Percentiles rank a stretch among this genome's conserved stretches.
These are phyloP conservation scores for Cystobasidiaceae sp. DNA, from an alignment of 1,284 basidiomycete species.

Conservation along the genomic window DNA sequence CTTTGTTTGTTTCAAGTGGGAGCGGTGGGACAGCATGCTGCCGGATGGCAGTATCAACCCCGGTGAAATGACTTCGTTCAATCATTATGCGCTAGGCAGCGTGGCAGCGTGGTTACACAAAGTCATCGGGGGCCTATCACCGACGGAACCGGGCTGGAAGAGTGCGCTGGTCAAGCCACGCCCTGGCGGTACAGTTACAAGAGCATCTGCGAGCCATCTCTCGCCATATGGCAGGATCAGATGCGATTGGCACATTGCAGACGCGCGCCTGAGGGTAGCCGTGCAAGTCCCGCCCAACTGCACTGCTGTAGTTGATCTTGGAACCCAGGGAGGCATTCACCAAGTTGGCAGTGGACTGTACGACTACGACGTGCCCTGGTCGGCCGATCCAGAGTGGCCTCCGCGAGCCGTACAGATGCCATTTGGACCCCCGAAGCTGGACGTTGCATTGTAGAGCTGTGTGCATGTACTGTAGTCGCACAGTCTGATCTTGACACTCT, in stretches of 20 bases:
- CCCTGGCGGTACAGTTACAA: conserved; percentile 45
- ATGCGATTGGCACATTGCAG: conserved; percentile 19
- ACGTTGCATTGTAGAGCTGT: not conserved
- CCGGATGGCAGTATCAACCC: conserved; percentile 44
- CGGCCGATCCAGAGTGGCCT: not conserved
- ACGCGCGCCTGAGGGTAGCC: not conserved
- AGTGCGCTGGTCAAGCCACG: conserved; percentile 39
- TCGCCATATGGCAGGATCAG: conserved; percentile 39
- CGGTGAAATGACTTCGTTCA: conserved; percentile 48
- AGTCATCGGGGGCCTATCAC: conserved; percentile 42
- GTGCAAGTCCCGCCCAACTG: conserved; percentile 4
- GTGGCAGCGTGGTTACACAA: conserved; percentile 45
- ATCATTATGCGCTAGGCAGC: conserved; percentile 47
- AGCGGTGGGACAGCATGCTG: conserved; percentile 45
- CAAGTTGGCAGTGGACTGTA: not conserved
- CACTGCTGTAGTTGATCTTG: not conserved
- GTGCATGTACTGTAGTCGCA: not conserved
- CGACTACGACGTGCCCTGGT: not conserved
- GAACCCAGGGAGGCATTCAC: not conserved
- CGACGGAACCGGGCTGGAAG: conserved; percentile 42
- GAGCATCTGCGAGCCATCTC: conserved; percentile 32
- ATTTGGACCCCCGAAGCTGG: not conserved
- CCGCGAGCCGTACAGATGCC: conserved; percentile 12
- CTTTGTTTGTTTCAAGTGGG: conserved; percentile 39
- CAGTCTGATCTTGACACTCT: no score